phyloP scores from a whole-genome alignment of 2,329 filamentous ascomycete species.

The Talaromyces islandicus region DNA sequence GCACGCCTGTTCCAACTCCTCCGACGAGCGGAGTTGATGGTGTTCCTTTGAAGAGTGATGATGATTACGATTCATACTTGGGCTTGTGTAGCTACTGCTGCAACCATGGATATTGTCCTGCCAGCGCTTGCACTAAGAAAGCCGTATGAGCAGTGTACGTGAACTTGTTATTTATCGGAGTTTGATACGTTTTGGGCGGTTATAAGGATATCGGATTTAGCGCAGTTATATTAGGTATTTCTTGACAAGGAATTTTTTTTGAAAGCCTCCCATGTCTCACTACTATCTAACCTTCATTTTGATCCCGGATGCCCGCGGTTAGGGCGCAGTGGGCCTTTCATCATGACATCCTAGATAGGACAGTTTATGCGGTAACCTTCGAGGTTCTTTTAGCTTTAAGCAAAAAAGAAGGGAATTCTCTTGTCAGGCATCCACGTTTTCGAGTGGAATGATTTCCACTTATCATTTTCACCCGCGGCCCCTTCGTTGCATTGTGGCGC shows the following conservation, averaged over 20 bases:
- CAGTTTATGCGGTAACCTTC: neutral
- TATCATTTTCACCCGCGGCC: neutral
- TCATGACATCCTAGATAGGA: neutral
- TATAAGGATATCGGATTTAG: neutral
- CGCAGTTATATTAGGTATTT: neutral
- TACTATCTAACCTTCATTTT: neutral
- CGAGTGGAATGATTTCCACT: neutral
- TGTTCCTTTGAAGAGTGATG: constrained; percentile 15
- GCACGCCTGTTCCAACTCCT: constrained; percentile 18
- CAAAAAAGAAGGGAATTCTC: neutral
- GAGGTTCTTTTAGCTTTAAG: neutral
- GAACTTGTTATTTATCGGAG: neutral
- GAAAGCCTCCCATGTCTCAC: neutral
- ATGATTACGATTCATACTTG: constrained; percentile 33
- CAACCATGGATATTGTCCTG: constrained; percentile 43
- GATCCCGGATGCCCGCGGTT: neutral
- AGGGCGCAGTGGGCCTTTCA: neutral
- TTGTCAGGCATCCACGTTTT: neutral
- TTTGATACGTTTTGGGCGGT: neutral
- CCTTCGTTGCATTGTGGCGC: neutral
- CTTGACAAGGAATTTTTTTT: neutral
- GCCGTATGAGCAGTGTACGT: neutral
- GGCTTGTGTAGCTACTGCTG: constrained; percentile 45
- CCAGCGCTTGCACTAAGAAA: constrained; percentile 13
- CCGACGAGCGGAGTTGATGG: constrained; percentile 18